Percentiles rank a stretch among this genome's conserved stretches.
Conservation (phyloP, 2,329 filamentous ascomycete species). For the Monascus ruber region DNA sequence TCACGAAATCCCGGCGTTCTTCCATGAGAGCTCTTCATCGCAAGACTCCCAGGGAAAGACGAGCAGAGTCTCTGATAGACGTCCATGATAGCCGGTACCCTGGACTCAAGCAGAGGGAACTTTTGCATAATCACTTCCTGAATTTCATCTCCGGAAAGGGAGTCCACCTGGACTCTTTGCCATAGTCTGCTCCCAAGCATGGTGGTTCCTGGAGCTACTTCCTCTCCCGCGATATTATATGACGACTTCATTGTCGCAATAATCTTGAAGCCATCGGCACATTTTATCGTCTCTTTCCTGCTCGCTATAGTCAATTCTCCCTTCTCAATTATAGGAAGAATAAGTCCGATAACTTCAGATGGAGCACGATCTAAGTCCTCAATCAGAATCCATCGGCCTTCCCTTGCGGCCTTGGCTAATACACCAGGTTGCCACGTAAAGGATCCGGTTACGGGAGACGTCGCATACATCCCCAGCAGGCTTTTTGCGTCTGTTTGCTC, state of each 20-base stretch:
- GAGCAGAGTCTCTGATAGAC: slow-evolving; percentile 39
- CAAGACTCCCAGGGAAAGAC: slow-evolving; percentile 27
- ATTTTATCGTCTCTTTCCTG: slow-evolving; percentile 73
- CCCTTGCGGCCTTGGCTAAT: slow-evolving; percentile 81
- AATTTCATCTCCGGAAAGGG: slow-evolving; percentile 59
- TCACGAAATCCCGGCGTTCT: slow-evolving; percentile 62
- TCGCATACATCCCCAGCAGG: slow-evolving; percentile 87
- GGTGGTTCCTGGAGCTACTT: slow-evolving; percentile 54
- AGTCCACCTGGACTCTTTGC: slow-evolving; percentile 60
- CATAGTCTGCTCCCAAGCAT: slow-evolving; percentile 81
- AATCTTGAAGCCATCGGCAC: slow-evolving; percentile 74
- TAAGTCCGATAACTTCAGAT: slow-evolving; percentile 84
- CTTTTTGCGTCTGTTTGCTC: slow-evolving; percentile 98
- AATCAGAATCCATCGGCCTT: slow-evolving; percentile 93
- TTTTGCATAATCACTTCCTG: slow-evolving; percentile 59
- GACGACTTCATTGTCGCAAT: slow-evolving; percentile 79
- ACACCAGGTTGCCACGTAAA: slow-evolving; percentile 91
- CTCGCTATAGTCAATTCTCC: slow-evolving; percentile 85
- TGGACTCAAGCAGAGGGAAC: slow-evolving; percentile 55
- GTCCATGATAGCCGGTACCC: slow-evolving; percentile 45
- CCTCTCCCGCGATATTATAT: slow-evolving; percentile 53
- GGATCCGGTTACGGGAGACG: slow-evolving; percentile 72
- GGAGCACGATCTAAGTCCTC: slow-evolving; percentile 94
- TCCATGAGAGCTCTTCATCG: slow-evolving; percentile 28
- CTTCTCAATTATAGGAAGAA: slow-evolving; percentile 84